Percentiles rank a stretch among this genome's conserved stretches.
phyloP scores from a whole-genome alignment of 1,284 basidiomycete species.

The Ceratobasidium papillatum region DNA sequence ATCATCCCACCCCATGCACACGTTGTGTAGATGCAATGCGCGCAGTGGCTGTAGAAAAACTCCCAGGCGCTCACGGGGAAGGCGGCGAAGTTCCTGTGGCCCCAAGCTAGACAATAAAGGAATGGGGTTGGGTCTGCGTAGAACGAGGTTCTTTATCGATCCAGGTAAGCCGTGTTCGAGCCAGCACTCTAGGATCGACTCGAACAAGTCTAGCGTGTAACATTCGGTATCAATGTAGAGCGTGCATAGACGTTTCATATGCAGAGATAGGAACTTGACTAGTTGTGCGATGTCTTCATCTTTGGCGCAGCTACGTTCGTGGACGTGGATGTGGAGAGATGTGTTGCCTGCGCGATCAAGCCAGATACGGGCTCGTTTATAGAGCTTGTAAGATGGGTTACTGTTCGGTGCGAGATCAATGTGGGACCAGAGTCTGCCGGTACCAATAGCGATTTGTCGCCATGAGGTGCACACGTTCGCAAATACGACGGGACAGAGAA shows the following conservation, averaged over 20 bases:
- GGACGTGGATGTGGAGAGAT: conserved; percentile 22
- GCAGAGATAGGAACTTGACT: not conserved
- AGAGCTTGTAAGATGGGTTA: conserved; percentile 8
- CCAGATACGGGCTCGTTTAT: not conserved
- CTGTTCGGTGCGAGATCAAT: conserved; percentile 12
- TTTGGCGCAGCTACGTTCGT: conserved; percentile 6
- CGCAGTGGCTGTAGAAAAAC: not conserved
- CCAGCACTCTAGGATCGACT: conserved; percentile 13
- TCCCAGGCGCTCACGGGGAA: conserved; percentile 7
- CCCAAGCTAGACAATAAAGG: conserved; percentile 7
- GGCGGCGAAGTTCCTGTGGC: not conserved
- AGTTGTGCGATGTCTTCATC: conserved; percentile 14
- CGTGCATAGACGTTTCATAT: conserved; percentile 6
- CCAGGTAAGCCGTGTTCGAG: not conserved
- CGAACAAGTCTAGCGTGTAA: conserved; percentile 27
- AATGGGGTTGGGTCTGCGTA: conserved; percentile 5
- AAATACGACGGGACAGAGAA: not conserved
- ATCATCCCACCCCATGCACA: conserved; percentile 14
- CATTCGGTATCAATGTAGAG: conserved; percentile 4
- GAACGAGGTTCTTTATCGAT: conserved; percentile 7
- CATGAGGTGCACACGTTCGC: conserved; percentile 3
- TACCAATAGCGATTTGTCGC: not conserved
- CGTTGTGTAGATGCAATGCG: conserved; percentile 16
- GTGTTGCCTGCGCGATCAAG: not conserved
- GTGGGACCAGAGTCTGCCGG: conserved; percentile 8